Conservation (phyloP, 768 basidiomycete species). For the Kwoniella dendrophila region DNA sequence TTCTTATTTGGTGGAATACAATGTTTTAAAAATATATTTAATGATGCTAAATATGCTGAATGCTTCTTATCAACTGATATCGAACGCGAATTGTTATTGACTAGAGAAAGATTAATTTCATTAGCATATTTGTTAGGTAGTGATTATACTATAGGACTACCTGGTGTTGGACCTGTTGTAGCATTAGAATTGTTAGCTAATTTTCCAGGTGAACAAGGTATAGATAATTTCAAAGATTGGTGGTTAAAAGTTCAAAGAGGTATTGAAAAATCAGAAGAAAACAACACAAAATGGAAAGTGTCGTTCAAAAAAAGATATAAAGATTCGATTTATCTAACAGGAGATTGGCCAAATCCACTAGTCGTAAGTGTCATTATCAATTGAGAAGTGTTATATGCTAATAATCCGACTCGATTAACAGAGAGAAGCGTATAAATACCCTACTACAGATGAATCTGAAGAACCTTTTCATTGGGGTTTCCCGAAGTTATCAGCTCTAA, state of each 20-base stretch:
- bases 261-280: slow-evolving; percentile 75
- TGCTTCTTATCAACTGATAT: slow-evolving; percentile 86
- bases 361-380: slow-evolving; percentile 64
- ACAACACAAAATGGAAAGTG: slow-evolving; percentile 72
- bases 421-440: slow-evolving; percentile 92
- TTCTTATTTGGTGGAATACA: slow-evolving; percentile 94
- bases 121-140: slow-evolving; percentile 94
- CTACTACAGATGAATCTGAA: slow-evolving; percentile 83
- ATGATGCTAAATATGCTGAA: slow-evolving; percentile 97
- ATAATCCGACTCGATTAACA: slow-evolving; percentile 50
- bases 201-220: slow-evolving; percentile 81
- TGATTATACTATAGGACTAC: slow-evolving; percentile 91
- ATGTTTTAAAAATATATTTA: slow-evolving; percentile 99
- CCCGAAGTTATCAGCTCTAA: slow-evolving; percentile 91
- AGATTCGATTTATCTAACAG: slow-evolving; percentile 74
- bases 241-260: slow-evolving; percentile 92
- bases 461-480: slow-evolving; percentile 96
- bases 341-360: slow-evolving; percentile 88
- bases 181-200: slow-evolving; percentile 94
- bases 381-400: not conserved
- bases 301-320: slow-evolving; percentile 84
- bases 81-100: slow-evolving; percentile 80
- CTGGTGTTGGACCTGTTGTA: slow-evolving; percentile 90
- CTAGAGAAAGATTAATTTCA: slow-evolving; percentile 79
- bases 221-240: slow-evolving; percentile 89